Evolutionary conservation across 2,329 filamentous ascomycete species (phyloP), one percentile per base, ranked within the genome.

Genomic region (Hirsutella minnesotensis): DNA sequence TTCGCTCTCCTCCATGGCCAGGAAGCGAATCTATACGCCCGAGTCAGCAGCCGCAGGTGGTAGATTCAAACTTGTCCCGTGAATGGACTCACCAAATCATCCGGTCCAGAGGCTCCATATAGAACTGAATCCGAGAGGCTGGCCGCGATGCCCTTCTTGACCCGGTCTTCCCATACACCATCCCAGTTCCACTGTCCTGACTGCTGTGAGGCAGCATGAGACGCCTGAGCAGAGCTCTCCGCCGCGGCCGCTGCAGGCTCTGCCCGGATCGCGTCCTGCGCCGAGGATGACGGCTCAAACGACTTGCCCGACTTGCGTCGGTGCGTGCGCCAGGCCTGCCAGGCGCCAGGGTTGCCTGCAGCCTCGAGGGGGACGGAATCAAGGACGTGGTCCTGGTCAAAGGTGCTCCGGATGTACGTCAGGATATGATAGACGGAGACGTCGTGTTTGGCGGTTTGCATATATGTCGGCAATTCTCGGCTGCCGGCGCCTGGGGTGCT

Each of bases 131-230:
- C 90, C 1, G 86, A 85, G 40, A 87, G 65, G 55, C 87, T 94
- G 9, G 75, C 72, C 40, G 81, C 75, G 36, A 95, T 77, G 16
- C 83, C 83, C 59, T 83, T 85, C 61, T 78, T 81, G 1, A 95
- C 89, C 43, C 90, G 75, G 49, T 89, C 83, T 58, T 94, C 86
- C 90, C 90, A 98, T 0, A 96, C 90, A 0, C 90, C 89, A 55
- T 95, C 87, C 90, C 90, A 96, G 57, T 94, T 94, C 90, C 90
- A 96, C 53, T 94, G 83, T 7, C 83, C 85, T 0, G 87, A 87
- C 24, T 44, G 44, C 30, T 50, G 36, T 12, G 47, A 38, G 2
- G 38, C 41, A 37, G 34, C 33, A 21, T 47, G 52, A 1, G 49
- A 19, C 13, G 27, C 34, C 18, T 39, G 31, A 18, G 22, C 30